Base-by-base conservation (phyloP, 257 asterid genomes). In the Nyctanthes arbortristis region DNA sequence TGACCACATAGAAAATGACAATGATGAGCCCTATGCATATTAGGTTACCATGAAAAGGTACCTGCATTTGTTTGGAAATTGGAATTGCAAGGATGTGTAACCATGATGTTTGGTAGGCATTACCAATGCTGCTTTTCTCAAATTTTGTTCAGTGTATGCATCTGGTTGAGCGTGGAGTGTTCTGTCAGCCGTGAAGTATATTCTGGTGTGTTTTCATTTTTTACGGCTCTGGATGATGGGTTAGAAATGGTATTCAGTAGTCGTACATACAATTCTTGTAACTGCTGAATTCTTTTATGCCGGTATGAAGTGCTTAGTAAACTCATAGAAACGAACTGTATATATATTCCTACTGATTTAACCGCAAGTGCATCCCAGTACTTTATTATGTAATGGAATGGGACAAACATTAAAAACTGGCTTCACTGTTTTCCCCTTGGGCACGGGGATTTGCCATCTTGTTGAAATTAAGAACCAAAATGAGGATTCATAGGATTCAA, bases 1-100 rank as follows among this genome's bases (percentile, higher is more conserved):
- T 61, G 77, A 73, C 24, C 16, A 7, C 32, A 25, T 57, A 36
- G 73, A 64, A 63, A 43, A 16, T 16, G 68, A 52, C 11, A 58
- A 34, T 20, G 27, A 22, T 25, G 47, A 28, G 54, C 64, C 18
- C 14, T 29, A 68, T 1, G 49, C 55, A 22, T 33, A 64, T 36
- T 72, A 63, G 65, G 5, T 69, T 25, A 60, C 45, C 7, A 9
- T 2, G 29, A 20, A 49, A 20, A 20, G 29, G 14, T 52, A 29
- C 20, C 4, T 52, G 30, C 29, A 22, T 12, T 52, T 2, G 52
- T 43, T 39, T 49, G 58, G 11, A 18, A 49, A 13, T 39, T 49
- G 58, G 11, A 18, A 49, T 47, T 0, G 22, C 6, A 49, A 49
- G 27, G 29, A 14, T 49, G 10, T 35, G 40, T 49, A 20, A 49